Base-by-base conservation (phyloP, 2,329 filamentous ascomycete genomes). In the Cercospora zeae-maydis region DNA sequence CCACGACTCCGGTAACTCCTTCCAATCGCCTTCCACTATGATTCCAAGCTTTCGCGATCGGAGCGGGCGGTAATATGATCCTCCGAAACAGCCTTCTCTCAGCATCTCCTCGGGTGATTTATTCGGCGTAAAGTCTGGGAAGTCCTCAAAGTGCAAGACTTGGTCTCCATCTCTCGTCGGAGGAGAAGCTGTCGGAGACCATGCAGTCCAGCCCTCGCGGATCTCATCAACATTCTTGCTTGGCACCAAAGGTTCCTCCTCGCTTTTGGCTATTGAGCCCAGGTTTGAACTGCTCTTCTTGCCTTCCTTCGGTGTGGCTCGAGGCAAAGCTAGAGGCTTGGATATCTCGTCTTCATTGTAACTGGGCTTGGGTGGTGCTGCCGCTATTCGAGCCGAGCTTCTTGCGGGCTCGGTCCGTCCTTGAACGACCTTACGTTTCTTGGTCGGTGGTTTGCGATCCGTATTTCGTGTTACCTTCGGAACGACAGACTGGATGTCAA, bases 61-160 rank as follows among this genome's bases (percentile, higher is more conserved):
- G 3, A 83, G 72, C 0, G 81, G 80, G 0, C 82, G 78, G 73
- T 80, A 84, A 68, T 83, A 84, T 0, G 77, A 77, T 14, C 82
- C 82, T 10, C 82, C 82, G 66, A 84, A 84, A 60, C 76, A 78
- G 51, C 82, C 82, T 72, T 84, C 80, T 19, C 79, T 76, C 11
- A 84, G 75, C 66, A 84, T 80, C 59, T 80, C 80, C 58, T 79
- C 77, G 4, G 82, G 82, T 1, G 80, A 81, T 66, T 83, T 84
- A 69, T 84, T 84, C 2, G 82, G 82, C 1, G 71, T 76, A 69
- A 84, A 84, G 27, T 66, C 66, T 0, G 78, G 78, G 61, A 79
- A 76, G 54, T 70, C 69, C 4, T 62, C 65, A 70, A 84, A 84
- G 64, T 80, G 79, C 63, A 83, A 81, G 71, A 76, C 6, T 76